Evolutionary conservation across 2,329 filamentous ascomycete genomes (phyloP), one percentile per base, ranked within the genome.

Genomic region (Talaromyces sp.): DNA sequence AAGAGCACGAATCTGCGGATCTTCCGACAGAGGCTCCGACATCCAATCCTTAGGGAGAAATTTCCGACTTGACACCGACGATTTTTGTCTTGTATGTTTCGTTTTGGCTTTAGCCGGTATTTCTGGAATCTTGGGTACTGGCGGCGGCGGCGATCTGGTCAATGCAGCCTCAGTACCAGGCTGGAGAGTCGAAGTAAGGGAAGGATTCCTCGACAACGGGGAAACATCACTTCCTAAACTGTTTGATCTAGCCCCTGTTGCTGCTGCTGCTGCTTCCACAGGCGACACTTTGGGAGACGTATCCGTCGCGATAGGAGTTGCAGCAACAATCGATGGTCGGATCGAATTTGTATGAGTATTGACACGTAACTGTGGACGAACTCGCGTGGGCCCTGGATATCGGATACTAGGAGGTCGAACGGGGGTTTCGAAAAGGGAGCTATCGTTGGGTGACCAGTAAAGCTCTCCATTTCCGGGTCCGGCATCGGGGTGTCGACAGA

Each of bases 1-100:
- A 2, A 74, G 66, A 15, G 71, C 71, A 0, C 66, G 67, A 35
- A 74, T 74, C 39, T 74, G 69, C 37, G 72, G 72, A 53, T 74
- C 72, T 2, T 66, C 65, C 31, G 70, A 73, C 21, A 74, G 56
- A 40, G 70, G 68, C 5, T 68, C 53, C 1, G 67, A 71, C 1
- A 66, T 19, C 17, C 71, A 66, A 2, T 64, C 51, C 28, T 68
- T 74, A 15, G 70, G 71, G 7, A 74, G 63, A 15, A 72, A 67
- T 35, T 64, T 68, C 25, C 64, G 54, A 2, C 71, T 73, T 0
- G 71, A 73, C 1, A 70, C 54, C 2, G 72, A 74, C 2, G 71
- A 73, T 31, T 73, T 70, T 25, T 66, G 64, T 51, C 70, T 62
- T 33, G 62, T 67, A 35, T 73, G 72, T 10, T 56, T 37, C 19